These are phyloP conservation scores for Carex scoparia DNA, from an alignment of 176 grass and related monocot species.

Conservation along the genomic window DNA sequence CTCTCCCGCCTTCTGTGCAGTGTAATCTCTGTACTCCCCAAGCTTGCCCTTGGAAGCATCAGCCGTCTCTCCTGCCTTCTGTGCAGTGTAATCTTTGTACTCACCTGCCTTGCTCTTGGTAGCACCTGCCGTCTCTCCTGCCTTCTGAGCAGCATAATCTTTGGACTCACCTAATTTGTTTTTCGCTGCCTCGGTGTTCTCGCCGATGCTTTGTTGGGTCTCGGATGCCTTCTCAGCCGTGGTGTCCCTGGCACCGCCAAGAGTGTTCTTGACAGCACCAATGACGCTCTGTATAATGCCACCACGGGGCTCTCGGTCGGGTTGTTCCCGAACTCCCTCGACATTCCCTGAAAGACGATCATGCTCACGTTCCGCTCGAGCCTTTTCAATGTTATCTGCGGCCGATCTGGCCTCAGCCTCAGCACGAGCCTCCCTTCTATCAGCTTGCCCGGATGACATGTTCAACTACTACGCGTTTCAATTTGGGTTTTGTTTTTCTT, in stretches of 20 bases:
- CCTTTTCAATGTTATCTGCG: conserved; percentile 49
- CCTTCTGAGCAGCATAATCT: conserved; percentile 31
- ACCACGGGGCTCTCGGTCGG: not conserved
- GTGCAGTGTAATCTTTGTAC: conserved; percentile 6
- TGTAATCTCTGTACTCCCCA: conserved; percentile 36
- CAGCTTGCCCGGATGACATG: conserved; percentile 35
- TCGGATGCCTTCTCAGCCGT: conserved; percentile 36
- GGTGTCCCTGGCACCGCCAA: conserved; percentile 49
- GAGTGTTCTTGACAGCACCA: conserved; percentile 34
- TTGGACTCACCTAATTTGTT: conserved; percentile 47
- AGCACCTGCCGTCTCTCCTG: conserved; percentile 38
- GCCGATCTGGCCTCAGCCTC: conserved; percentile 37
- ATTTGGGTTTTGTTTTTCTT: not conserved
- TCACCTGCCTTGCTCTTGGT: conserved; percentile 26
- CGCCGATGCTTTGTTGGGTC: conserved; percentile 41
- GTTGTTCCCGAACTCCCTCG: not conserved
- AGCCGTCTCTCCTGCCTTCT: conserved; percentile 6
- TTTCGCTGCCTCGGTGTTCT: conserved; percentile 34
- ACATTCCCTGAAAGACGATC: not conserved
- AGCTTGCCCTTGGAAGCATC: conserved; percentile 27
- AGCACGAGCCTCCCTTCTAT: conserved; percentile 39
- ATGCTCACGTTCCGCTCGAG: conserved; percentile 20
- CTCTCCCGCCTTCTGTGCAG: conserved; percentile 36
- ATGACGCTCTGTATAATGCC: conserved; percentile 58
- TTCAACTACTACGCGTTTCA: not conserved